These are phyloP conservation scores for Austroboletus niveus DNA, from an alignment of 1,284 basidiomycete species.

Conservation along the genomic window DNA sequence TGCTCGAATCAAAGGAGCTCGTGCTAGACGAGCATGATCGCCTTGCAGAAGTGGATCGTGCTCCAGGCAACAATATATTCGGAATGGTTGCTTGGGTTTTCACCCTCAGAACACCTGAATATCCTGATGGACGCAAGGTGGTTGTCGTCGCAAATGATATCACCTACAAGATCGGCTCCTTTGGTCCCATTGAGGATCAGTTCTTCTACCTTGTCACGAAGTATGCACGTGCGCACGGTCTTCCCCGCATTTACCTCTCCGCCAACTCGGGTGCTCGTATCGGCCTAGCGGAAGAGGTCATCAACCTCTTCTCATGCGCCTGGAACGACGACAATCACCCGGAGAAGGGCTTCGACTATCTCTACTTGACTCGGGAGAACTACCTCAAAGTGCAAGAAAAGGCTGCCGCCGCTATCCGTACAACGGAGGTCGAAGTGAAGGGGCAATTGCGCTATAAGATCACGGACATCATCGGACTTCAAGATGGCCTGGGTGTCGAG, in stretches of 20 bases:
- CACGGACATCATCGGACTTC: constrained; percentile 94
- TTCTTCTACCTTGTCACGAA: constrained; percentile 96
- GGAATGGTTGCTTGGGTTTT: constrained; percentile 99
- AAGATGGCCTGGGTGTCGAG: constrained; percentile 98
- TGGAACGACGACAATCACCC: constrained; percentile 84
- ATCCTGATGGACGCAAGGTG: constrained; percentile 82
- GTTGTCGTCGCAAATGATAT: constrained; percentile 98
- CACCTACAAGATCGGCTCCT: constrained; percentile 98
- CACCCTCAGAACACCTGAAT: constrained; percentile 92
- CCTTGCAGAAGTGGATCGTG: constrained; percentile 85
- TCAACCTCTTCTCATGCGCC: constrained; percentile 88
- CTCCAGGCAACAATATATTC: constrained; percentile 91
- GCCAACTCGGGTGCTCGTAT: constrained; percentile 98
- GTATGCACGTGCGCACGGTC: constrained; percentile 84
- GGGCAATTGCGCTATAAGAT: constrained; percentile 92
- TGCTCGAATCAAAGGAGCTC: constrained; percentile 85
- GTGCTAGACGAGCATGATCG: constrained; percentile 93
- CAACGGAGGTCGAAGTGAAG: constrained; percentile 80
- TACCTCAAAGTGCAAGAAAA: constrained; percentile 82
- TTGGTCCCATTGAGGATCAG: constrained; percentile 93
- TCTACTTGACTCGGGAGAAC: constrained; percentile 91
- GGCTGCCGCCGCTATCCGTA: constrained; percentile 75
- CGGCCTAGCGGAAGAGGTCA: constrained; percentile 91
- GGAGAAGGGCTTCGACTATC: constrained; percentile 95
- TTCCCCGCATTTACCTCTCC: constrained; percentile 96